Base-by-base conservation (phyloP, 352 stramenopile species). In the Detonula confervacea region DNA sequence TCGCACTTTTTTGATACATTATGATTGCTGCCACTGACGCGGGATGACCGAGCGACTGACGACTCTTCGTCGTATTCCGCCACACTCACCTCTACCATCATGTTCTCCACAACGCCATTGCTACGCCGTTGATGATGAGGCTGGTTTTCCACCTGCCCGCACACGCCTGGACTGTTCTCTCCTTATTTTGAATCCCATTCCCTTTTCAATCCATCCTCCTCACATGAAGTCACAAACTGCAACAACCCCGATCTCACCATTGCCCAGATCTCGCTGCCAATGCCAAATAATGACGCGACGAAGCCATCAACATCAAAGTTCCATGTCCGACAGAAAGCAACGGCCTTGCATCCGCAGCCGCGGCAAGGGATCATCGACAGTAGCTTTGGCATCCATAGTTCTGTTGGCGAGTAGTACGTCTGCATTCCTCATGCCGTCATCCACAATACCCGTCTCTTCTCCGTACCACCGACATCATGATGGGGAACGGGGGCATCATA, bases 361-460 rank as follows among this genome's bases (percentile, higher is more conserved):
- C 44, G 54, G 12, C 9, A 62, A 33, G 25, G 6, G 6, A 44
- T 62, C 54, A 62, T 29, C 46, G 46, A 55, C 46, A 24, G 16
- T 14, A 24, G 54, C 54, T 62, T 16, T 62, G 54, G 7, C 16
- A 20, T 35, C n/a, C n/a, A n/a, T n/a, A n/a, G n/a, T 62, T 29
- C 35, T 62, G 16, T n/a, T 62, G 54, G 54, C 27, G 54, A 44
- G 54, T 24, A 62, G 25, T 4, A 39, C 54, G n/a, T 62, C 54
- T 7, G 54, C 54, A 62, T 62, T 62, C 24, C 22, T 5, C 11
- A 42, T 16, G 24, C 8, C n/a, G 22, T 39, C 54, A n/a, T 18
- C 24, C 54, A 44, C 54, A 14, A 24, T 42, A 22, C 25, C 54
- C 12, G 44, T 62, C 3, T 18, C 25, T 62, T 62, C 18, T 62